Conservation (phyloP, 1,139 yeast genomes). For the Sugiyamaella neomexicana region DNA sequence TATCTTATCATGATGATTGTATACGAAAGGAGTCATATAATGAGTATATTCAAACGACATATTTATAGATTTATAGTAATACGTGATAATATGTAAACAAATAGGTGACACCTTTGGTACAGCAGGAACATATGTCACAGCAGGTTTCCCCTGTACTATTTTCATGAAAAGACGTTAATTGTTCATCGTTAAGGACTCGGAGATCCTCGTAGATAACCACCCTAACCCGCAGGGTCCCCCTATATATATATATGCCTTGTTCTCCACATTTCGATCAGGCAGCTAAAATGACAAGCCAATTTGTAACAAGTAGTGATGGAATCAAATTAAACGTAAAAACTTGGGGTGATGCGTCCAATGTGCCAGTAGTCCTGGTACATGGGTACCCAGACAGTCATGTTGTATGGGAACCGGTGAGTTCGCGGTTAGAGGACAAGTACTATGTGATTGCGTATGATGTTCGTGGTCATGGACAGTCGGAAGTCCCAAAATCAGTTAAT, state of each 20-base stretch:
- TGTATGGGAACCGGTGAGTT: slow-evolving; percentile 12
- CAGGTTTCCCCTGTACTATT: no score
- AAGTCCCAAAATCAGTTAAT: slow-evolving; percentile 5
- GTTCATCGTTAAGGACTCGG: no score
- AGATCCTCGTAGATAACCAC: no score
- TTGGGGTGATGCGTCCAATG: slow-evolving; percentile 5
- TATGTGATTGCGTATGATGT: slow-evolving; percentile 17
- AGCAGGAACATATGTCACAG: no score
- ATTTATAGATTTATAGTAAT: no score
- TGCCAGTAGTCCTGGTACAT: slow-evolving; percentile 12
- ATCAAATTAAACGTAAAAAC: slow-evolving; percentile 9
- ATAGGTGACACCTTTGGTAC: no score
- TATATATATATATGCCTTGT: no score
- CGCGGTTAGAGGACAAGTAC: slow-evolving; percentile 6
- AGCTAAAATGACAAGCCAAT: slow-evolving; percentile 11
- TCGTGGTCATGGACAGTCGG: slow-evolving; percentile 13
- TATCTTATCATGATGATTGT: background rate
- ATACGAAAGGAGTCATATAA: background rate
- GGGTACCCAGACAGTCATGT: slow-evolving; percentile 15
- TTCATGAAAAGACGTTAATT: no score
- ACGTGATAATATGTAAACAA: no score
- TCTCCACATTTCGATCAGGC: background rate
- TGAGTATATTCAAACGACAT: background rate
- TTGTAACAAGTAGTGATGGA: slow-evolving; percentile 5
- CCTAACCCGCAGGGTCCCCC: no score